Evolutionary conservation across 805 yeast species (phyloP).

Genomic region (Metschnikowia baotianmanensis): DNA sequence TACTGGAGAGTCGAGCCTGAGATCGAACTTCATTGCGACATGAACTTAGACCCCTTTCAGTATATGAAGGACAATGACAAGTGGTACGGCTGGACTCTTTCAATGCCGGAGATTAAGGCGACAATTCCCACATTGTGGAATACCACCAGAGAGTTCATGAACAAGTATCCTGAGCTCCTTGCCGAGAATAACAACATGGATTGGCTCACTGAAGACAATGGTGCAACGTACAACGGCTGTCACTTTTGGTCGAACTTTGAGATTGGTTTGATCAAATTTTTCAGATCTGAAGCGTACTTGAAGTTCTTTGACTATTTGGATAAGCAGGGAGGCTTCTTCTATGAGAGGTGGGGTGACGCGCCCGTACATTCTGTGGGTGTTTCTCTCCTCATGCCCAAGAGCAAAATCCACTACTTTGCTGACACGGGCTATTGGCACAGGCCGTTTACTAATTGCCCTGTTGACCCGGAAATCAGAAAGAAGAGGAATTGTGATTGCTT

Average conservation of each 20-base stretch:
- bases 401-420: slow-evolving; percentile 71
- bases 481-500: slow-evolving; percentile 71
- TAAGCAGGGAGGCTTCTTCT: slow-evolving; percentile 85
- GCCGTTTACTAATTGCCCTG: slow-evolving; percentile 81
- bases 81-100: slow-evolving; percentile 83
- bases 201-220: slow-evolving; percentile 67
- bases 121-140: slow-evolving; percentile 89
- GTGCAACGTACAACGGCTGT: slow-evolving; percentile 71
- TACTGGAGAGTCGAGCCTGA: slow-evolving; percentile 97
- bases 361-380: slow-evolving; percentile 91
- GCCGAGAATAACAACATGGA: slow-evolving; percentile 65
- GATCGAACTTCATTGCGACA: slow-evolving; percentile 75
- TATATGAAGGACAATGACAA: slow-evolving; percentile 73
- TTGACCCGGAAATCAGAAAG: slow-evolving; percentile 54
- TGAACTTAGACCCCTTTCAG: slow-evolving; percentile 83
- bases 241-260: slow-evolving; percentile 94
- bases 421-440: slow-evolving; percentile 84
- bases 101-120: slow-evolving; percentile 75
- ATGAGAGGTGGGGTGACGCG: slow-evolving; percentile 94
- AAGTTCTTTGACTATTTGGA: slow-evolving; percentile 74
- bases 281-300: slow-evolving; percentile 69
- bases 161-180: slow-evolving; percentile 57
- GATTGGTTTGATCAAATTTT: slow-evolving; percentile 68
- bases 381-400: slow-evolving; percentile 67
- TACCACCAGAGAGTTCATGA: slow-evolving; percentile 64